Base-by-base conservation (phyloP, 73 alveolate species). In the Symbiodinium natans region DNA sequence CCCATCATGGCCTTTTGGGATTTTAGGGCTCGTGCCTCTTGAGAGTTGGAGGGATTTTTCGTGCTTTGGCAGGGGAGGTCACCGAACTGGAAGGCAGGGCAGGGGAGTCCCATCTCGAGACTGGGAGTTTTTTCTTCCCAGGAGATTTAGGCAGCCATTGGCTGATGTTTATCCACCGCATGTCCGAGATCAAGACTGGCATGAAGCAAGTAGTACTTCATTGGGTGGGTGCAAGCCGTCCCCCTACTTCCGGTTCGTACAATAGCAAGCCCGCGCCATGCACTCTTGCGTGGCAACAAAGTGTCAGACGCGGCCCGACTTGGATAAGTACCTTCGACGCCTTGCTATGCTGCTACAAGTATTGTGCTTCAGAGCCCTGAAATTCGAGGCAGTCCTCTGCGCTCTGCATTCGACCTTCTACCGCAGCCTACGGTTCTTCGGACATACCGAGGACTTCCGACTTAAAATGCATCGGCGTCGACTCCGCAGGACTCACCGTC, bases 261-360 rank as follows among this genome's bases (percentile, higher is more conserved):
- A 21, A 56, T 54, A 15, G 21, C 27, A 29, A 56, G 27, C 1
- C 27, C 27, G 75, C 75, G 27, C 27, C 17, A 29, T 56, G 75
- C 75, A 56, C 17, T 21, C 31, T 21, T 21, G 75, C 75, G 17
- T n/a, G 52, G 54, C 33, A 9, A 36, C 54, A 43, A 77, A 34
- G 39, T 77, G 86, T 52, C 52, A 34, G 23, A 33, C n/a, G 86
- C n/a, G 52, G 17, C 10, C 7, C 86, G 33, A n/a, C 34, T 27
- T 77, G 86, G 39, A 77, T 77, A 36, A 33, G 52, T 52, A 77
- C 86, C 86, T 52, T 36, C 39, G 68, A 82, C 41, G 39, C 56
- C n/a, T 40, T 11, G 36, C 39, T 46, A 9, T 39, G 59, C 59
- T 46, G 13, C 59, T 46, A 46, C 59, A 46, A 46, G 13, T 46